Evolutionary conservation across 441 rosid species (phyloP).

Genomic region (Adansonia gregorii): DNA sequence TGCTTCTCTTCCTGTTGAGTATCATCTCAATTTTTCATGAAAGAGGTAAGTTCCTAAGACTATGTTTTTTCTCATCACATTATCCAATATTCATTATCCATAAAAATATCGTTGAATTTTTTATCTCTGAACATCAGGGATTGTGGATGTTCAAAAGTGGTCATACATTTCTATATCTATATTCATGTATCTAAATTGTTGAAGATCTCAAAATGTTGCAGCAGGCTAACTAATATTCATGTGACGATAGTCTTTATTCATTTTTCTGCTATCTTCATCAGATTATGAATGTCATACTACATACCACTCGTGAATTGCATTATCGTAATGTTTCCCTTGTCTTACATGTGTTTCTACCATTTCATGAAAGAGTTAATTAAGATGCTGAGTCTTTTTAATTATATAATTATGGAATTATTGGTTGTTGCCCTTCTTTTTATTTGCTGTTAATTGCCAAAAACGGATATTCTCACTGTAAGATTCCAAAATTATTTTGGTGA

Average conservation of each 20-base stretch:
- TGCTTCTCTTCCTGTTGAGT: conserved; percentile 29
- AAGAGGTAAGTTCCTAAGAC: conserved; percentile 36
- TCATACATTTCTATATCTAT: background rate
- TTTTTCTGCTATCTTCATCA: background rate
- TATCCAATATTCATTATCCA: background rate
- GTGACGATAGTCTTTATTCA: background rate
- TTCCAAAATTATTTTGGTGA: background rate
- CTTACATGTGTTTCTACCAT: background rate
- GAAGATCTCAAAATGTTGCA: conserved; percentile 1
- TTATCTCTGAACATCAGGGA: background rate
- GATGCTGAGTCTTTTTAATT: background rate
- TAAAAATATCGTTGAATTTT: background rate
- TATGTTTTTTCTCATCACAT: background rate
- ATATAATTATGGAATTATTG: background rate
- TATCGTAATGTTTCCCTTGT: background rate
- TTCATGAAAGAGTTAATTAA: background rate
- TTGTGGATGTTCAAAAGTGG: background rate
- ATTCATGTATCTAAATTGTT: background rate
- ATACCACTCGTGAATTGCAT: background rate
- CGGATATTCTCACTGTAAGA: background rate
- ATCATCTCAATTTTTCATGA: conserved; percentile 22
- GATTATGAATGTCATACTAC: background rate
- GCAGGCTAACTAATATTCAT: background rate
- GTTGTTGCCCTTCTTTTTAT: background rate
- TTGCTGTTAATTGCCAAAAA: background rate